phyloP scores from a whole-genome alignment of 2,329 filamentous ascomycete species.

The Fusarium abutilonis region DNA sequence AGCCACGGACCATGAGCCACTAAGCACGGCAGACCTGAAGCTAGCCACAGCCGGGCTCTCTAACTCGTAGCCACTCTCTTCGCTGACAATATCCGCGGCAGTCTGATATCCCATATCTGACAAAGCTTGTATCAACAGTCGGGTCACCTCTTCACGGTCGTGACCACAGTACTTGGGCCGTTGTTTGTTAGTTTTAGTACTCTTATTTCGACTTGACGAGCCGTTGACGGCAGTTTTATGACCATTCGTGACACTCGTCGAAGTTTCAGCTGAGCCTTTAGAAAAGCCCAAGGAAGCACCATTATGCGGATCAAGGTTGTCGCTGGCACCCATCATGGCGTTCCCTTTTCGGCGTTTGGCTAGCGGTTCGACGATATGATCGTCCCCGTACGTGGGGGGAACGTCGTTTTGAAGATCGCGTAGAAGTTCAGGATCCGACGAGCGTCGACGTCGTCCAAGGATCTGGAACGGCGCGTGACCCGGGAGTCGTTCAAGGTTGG shows the following conservation, averaged over 20 bases:
- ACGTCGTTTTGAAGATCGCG: conserved; percentile 48
- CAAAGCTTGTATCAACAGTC: conserved; percentile 90
- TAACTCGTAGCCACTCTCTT: conserved; percentile 86
- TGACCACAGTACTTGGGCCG: conserved; percentile 77
- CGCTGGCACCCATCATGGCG: conserved; percentile 71
- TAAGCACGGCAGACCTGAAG: conserved; percentile 82
- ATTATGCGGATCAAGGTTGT: conserved; percentile 62
- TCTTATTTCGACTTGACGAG: conserved; percentile 53
- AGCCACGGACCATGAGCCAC: conserved; percentile 85
- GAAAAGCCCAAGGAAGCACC: conserved; percentile 57
- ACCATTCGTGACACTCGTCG: conserved; percentile 56
- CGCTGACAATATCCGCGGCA: conserved; percentile 78
- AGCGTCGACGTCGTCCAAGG: conserved; percentile 66
- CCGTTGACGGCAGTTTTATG: conserved; percentile 65
- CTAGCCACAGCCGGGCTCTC: conserved; percentile 88
- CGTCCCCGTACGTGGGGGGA: conserved; percentile 34
- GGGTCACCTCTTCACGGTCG: conserved; percentile 89
- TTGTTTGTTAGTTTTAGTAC: conserved; percentile 21
- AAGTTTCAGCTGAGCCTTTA: conserved; percentile 55
- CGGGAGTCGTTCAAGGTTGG: conserved; percentile 39
- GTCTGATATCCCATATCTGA: conserved; percentile 86
- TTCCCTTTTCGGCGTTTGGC: conserved; percentile 67
- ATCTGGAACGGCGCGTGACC: conserved; percentile 51
- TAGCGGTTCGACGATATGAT: conserved; percentile 34
- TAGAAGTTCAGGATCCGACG: conserved; percentile 49